Percentiles rank a stretch among this genome's conserved stretches.
These are phyloP conservation scores for Vachellia pachyceras DNA, from an alignment of 306 rosid species.

Conservation along the genomic window DNA sequence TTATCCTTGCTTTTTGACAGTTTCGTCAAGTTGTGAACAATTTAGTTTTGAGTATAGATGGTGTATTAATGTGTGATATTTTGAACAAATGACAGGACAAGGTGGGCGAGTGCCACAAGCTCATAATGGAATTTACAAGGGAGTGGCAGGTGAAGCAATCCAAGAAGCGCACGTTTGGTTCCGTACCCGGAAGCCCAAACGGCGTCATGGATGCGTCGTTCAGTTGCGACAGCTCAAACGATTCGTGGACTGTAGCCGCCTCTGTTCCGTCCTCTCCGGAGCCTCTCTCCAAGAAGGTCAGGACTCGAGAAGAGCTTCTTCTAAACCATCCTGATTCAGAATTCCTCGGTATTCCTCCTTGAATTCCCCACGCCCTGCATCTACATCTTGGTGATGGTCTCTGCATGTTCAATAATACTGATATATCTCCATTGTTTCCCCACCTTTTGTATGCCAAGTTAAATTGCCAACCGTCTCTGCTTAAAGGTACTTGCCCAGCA, in stretches of 20 bases:
- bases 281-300: conserved; percentile 66
- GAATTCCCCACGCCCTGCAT: background rate
- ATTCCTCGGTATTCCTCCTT: conserved; percentile 48
- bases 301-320: conserved; percentile 50
- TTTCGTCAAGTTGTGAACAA: background rate
- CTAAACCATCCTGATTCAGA: conserved; percentile 43
- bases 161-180: conserved; percentile 64
- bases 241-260: conserved; percentile 62
- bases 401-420: conserved; percentile 43
- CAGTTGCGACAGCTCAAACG: conserved; percentile 75
- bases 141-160: conserved; percentile 40
- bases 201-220: conserved; percentile 79
- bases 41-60: background rate
- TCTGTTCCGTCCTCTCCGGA: conserved; percentile 82
- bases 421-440: conserved; percentile 18
- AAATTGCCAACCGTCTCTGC: conserved; percentile 70
- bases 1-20: background rate
- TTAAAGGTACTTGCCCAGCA: conserved; percentile 28
- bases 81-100: conserved; percentile 50
- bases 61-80: background rate
- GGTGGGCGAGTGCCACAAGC: conserved; percentile 66
- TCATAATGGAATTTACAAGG: conserved; percentile 51
- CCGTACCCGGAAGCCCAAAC: conserved; percentile 74
- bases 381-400: conserved; percentile 18
- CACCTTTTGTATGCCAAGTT: conserved; percentile 40